Base-by-base conservation (phyloP, 2,329 filamentous ascomycete species). In the Cladophialophora carrionii region DNA sequence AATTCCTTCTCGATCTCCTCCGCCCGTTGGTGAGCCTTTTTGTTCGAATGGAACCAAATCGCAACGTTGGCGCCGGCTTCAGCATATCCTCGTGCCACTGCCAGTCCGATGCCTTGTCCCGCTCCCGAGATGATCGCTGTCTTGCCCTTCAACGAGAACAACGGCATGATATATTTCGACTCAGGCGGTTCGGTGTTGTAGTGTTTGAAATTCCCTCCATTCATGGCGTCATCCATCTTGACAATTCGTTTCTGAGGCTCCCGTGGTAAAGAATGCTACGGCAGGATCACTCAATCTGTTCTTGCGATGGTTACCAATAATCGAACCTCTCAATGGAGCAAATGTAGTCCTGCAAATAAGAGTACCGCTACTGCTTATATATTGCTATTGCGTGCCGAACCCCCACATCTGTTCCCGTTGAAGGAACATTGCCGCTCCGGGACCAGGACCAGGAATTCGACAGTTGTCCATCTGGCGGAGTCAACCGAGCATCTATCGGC, bases 11-110 rank as follows among this genome's bases (percentile, higher is more conserved):
- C 43, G n/a, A 34, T 51, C 14, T 34, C 43, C 32, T 49, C 57
- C 17, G 57, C 46, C 26, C 46, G 31, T 20, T 37, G n/a, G 41
- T 46, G 51, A 17, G 26, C 26, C 46, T 51, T 84, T 72, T 84
- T 83, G 77, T 91, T 90, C 75, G 81, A 85, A 74, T 90, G 88
- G 74, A 90, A 91, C 86, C 87, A 90, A 57, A 90, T 85, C 31
- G 87, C 88, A 24, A 91, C 86, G 70, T 90, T 88, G 64, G 88
- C 88, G 56, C 89, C 89, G 17, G 88, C 87, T 74, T 91, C 89
- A 17, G 88, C 88, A 34, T 87, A 81, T 0, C 81, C 87, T 37
- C 88, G 79, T 14, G 87, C 88, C 31, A 90, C 82, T 4, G 83
- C 82, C 29, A 89, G 79, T 49, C 89, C 89, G 69, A 91, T 70